Base-by-base conservation (phyloP, 78 protist species). In the Bodo saltans region DNA sequence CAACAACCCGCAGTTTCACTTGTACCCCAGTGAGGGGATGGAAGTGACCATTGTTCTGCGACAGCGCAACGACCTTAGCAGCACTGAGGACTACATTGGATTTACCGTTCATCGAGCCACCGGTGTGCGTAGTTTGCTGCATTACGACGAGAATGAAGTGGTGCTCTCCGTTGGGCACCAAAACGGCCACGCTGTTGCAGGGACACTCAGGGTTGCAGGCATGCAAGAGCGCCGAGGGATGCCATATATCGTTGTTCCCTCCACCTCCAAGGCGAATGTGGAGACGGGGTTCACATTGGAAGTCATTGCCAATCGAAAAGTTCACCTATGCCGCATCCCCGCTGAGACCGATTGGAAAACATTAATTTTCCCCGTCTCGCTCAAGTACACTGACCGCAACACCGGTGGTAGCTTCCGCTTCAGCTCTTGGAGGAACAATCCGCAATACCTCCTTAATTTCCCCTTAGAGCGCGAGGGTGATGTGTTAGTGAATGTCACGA, bases 161-260 rank as follows among this genome's bases (percentile, higher is more conserved):
- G 40, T 76, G 17, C 69, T 33, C 69, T 2, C 1, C 26, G 69
- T 67, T 1, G 38, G 28, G 34, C 69, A 76, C 69, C 29, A 23
- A 27, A 76, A 76, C 69, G 8, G n/a, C 27, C 69, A 39, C 11
- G 35, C 12, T 25, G 81, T 76, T 67, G 26, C 17, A 17, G 4
- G 27, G 25, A 33, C 25, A 25, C 35, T 76, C 30, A 32, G 26
- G 25, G 53, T 76, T 3, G 28, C 38, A 25, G 52, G 81, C 33
- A 4, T 76, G 17, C 12, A 3, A 27, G 39, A 76, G 35, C 67
- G 81, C 12, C 8, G 37, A 1, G 81, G 81, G 28, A 1, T 1
- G 67, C 81, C 81, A 27, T 76, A 76, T 67, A 3, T 30, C 33
- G 35, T 76, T 1, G 29, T 76, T 41, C 81, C 81, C 33, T 32